Conservation (phyloP, 2,329 filamentous ascomycete species). For the Alternaria novae-zelandiae region DNA sequence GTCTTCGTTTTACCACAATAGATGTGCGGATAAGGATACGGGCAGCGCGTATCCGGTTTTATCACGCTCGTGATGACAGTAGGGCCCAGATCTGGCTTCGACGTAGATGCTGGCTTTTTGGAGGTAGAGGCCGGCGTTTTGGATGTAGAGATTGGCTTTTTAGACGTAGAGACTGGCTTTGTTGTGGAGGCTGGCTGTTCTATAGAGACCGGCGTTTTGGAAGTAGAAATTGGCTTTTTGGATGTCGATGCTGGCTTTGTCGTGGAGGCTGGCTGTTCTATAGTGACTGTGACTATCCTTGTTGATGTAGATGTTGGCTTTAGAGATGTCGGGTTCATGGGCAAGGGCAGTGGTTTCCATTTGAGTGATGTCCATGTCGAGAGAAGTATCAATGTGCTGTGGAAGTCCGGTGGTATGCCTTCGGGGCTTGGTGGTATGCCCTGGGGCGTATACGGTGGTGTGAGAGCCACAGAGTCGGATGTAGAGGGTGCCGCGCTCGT, state of each 20-base stretch:
- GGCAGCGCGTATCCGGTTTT: conserved; percentile 28
- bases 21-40: conserved; percentile 37
- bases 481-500: not conserved
- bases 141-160: no score
- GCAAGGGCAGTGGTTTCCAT: not conserved
- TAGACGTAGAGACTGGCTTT: not conserved
- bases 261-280: not conserved
- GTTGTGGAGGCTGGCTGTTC: no score
- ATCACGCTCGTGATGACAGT: conserved; percentile 12
- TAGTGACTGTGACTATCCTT: not conserved
- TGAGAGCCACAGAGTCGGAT: not conserved
- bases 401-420: not conserved
- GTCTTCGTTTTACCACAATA: conserved; percentile 25
- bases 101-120: not conserved
- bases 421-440: not conserved
- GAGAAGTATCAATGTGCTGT: not conserved
- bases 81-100: not conserved
- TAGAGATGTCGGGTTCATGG: not conserved
- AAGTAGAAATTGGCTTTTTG: no score
- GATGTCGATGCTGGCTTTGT: not conserved
- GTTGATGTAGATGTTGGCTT: not conserved
- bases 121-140: not conserved
- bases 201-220: no score
- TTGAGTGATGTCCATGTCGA: not conserved
- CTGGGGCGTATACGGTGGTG: not conserved